A percentile compares a stretch with the other conserved stretches of the same genome.
Conservation (phyloP, 768 basidiomycete genomes). For the Kwoniella sp. region DNA sequence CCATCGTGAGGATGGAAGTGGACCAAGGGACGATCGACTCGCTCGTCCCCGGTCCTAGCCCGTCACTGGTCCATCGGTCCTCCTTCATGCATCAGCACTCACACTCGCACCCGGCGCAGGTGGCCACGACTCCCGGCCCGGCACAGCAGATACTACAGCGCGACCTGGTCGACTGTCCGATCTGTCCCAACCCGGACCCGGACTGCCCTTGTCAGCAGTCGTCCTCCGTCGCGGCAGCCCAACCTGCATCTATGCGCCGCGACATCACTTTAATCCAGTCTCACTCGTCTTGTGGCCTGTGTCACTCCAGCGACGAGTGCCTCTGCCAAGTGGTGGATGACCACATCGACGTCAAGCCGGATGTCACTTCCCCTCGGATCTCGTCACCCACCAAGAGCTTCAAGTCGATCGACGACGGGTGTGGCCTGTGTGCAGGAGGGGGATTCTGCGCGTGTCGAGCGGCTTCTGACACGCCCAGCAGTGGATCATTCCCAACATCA, state of each 20-base stretch:
- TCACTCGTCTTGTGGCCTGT: constrained; percentile 32
- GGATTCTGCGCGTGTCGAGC: constrained; percentile 37
- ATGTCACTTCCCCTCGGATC: constrained; percentile 4
- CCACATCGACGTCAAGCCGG: constrained; percentile 13
- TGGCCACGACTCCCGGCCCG: background rate
- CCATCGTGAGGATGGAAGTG: constrained; percentile 19
- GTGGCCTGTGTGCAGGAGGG: constrained; percentile 33
- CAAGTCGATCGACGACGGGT: constrained; percentile 25
- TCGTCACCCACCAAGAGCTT: constrained; percentile 14
- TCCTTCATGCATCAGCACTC: constrained; percentile 1
- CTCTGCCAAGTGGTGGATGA: constrained; percentile 33
- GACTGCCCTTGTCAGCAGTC: constrained; percentile 42
- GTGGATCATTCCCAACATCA: constrained; percentile 5
- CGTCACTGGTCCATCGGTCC: background rate
- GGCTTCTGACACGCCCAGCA: constrained; percentile 4
- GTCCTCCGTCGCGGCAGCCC: background rate
- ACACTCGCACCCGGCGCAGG: too few species aligned
- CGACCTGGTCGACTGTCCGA: constrained; percentile 32
- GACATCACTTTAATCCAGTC: constrained; percentile 6
- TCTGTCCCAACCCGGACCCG: constrained; percentile 45
- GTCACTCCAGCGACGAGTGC: constrained; percentile 34
- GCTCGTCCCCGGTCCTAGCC: constrained; percentile 10
- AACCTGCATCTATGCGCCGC: background rate
- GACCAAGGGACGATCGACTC: constrained; percentile 14
- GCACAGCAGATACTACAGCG: background rate